Evolutionary conservation across 1,284 basidiomycete genomes (phyloP).

Genomic region (Sporisorium sorghi): DNA sequence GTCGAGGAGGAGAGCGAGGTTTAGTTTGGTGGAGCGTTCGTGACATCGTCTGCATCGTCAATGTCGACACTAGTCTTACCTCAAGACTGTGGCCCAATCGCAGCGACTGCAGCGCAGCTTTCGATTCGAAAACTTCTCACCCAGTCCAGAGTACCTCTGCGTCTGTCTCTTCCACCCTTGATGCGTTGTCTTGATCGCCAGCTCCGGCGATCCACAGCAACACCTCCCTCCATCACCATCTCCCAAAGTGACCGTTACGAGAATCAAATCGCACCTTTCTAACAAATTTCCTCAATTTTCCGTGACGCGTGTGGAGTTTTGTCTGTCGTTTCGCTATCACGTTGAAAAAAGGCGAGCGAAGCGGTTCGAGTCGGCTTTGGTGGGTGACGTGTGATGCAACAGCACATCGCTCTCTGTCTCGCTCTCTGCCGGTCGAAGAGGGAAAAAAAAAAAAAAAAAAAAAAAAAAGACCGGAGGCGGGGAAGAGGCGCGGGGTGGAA

Average conservation of each 20-base stretch:
- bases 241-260: background rate
- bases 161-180: too few species aligned
- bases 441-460: background rate
- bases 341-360: slow-evolving; percentile 9
- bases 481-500: slow-evolving; percentile 16
- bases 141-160: too few species aligned
- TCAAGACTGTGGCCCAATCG: too few species aligned
- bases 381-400: slow-evolving; percentile 6
- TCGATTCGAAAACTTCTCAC: background rate
- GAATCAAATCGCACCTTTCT: background rate
- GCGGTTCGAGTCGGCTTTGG: slow-evolving; percentile 19
- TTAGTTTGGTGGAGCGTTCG: background rate
- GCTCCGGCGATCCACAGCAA: too few species aligned
- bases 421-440: slow-evolving; percentile 6
- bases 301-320: slow-evolving; percentile 20
- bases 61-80: background rate
- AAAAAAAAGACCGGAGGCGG: too few species aligned
- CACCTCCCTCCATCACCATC: background rate
- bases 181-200: too few species aligned
- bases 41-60: background rate
- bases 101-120: too few species aligned
- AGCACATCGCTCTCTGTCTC: background rate
- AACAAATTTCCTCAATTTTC: background rate
- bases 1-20: background rate
- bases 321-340: slow-evolving; percentile 1